phyloP scores from a whole-genome alignment of 306 rosid species.

The Biancaea sappan region DNA sequence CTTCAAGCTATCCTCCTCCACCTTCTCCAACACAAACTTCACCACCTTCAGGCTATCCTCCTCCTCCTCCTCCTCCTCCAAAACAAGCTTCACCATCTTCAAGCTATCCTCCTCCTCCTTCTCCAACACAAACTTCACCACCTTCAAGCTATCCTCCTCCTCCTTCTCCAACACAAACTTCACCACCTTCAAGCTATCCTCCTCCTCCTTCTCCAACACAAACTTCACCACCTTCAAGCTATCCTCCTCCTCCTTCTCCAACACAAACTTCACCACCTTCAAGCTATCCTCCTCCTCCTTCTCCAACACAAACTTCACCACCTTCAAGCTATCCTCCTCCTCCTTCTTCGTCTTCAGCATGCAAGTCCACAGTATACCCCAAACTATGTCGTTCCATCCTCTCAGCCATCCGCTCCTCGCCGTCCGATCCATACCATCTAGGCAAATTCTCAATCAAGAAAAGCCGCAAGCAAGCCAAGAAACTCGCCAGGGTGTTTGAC shows the following conservation, averaged over 20 bases:
- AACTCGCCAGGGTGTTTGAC: conserved; percentile 36
- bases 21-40: no score
- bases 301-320: no score
- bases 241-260: neutral
- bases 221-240: no score
- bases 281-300: neutral
- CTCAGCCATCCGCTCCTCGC: conserved; percentile 51
- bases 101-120: neutral
- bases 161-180: no score
- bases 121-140: neutral
- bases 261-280: no score
- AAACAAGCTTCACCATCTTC: neutral
- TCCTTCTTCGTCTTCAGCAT: conserved; percentile 35
- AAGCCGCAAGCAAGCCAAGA: conserved; percentile 57
- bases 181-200: neutral
- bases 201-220: neutral
- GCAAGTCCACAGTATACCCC: conserved; percentile 68
- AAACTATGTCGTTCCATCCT: conserved; percentile 78
- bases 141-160: neutral
- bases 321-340: conserved; percentile 1
- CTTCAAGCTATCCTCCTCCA: neutral
- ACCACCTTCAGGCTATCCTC: no score
- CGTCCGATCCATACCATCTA: conserved; percentile 59
- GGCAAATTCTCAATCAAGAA: conserved; percentile 67
- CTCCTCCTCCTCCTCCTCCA: conserved; percentile 27